Evolutionary conservation across 140 eudicot genomes (phyloP).

Genomic region (Senecio squalidus): DNA sequence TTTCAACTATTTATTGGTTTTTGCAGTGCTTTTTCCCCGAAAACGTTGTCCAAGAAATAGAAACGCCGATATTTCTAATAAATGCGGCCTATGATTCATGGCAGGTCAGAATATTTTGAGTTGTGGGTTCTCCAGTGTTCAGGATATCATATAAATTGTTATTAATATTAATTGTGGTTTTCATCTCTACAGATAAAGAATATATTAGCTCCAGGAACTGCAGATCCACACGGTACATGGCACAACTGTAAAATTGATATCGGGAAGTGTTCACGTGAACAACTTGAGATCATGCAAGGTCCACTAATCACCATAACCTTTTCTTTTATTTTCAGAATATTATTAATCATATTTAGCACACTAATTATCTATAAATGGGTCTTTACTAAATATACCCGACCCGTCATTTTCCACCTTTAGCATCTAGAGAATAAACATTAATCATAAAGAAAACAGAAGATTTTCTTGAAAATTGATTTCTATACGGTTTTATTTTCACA

Average conservation of each 20-base stretch:
- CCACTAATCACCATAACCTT: neutral
- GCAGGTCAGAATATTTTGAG: slow-evolving; percentile 61
- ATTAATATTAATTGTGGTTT: neutral
- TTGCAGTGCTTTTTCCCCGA: slow-evolving; percentile 93
- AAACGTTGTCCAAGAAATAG: slow-evolving; percentile 41
- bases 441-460: too few species aligned
- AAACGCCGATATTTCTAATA: slow-evolving; percentile 60
- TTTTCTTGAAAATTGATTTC: neutral
- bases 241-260: slow-evolving; percentile 60
- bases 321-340: neutral
- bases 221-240: slow-evolving; percentile 83
- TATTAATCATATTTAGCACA: too few species aligned
- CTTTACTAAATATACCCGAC: too few species aligned
- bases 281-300: slow-evolving; percentile 70
- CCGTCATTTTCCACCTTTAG: too few species aligned
- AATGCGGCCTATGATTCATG: slow-evolving; percentile 98
- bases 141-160: slow-evolving; percentile 1
- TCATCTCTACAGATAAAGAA: slow-evolving; percentile 61
- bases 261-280: slow-evolving; percentile 47
- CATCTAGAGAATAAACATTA: too few species aligned
- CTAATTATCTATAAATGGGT: too few species aligned
- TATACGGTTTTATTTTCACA: slow-evolving; percentile 13
- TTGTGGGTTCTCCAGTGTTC: slow-evolving; percentile 1
- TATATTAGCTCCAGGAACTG: slow-evolving; percentile 68
- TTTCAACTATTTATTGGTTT: neutral